Conservation (phyloP, 768 basidiomycete genomes). For the Boletus rubescentipes region DNA sequence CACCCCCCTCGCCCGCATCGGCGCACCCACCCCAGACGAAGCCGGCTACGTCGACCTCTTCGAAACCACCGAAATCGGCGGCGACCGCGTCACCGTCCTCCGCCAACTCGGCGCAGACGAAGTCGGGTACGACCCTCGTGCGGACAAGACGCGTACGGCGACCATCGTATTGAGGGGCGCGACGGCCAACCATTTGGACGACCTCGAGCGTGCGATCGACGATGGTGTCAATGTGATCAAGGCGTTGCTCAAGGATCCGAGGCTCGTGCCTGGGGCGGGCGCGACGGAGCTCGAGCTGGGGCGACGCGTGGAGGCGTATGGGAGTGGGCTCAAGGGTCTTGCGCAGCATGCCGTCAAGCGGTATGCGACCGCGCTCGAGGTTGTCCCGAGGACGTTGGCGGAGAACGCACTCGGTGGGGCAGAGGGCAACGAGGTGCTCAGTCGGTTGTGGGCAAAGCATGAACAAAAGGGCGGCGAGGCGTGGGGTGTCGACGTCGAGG, state of each 20-base stretch:
- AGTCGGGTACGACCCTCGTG: slow-evolving; percentile 52
- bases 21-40: slow-evolving; percentile 95
- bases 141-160: slow-evolving; percentile 82
- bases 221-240: slow-evolving; percentile 98
- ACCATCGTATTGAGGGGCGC: slow-evolving; percentile 96
- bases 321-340: slow-evolving; percentile 84
- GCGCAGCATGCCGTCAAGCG: slow-evolving; percentile 91
- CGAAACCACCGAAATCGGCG: slow-evolving; percentile 94
- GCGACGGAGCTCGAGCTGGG: slow-evolving; percentile 94
- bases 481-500: slow-evolving; percentile 91
- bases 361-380: slow-evolving; percentile 87
- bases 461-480: slow-evolving; percentile 68
- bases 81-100: slow-evolving; percentile 96
- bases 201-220: slow-evolving; percentile 94
- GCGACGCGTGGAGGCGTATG: slow-evolving; percentile 79
- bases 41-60: slow-evolving; percentile 92
- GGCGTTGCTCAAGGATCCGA: slow-evolving; percentile 82
- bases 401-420: slow-evolving; percentile 94
- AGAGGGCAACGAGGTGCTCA: slow-evolving; percentile 91
- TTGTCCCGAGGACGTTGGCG: slow-evolving; percentile 87
- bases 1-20: slow-evolving; percentile 92
- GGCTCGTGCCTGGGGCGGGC: slow-evolving; percentile 92
- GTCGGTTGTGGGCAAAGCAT: slow-evolving; percentile 87
- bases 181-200: slow-evolving; percentile 91
- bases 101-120: slow-evolving; percentile 76